A percentile compares a stretch with the other conserved stretches of the same genome.
phyloP scores from a whole-genome alignment of 495 filamentous ascomycete genomes.

The Hypoxylon intermedium region DNA sequence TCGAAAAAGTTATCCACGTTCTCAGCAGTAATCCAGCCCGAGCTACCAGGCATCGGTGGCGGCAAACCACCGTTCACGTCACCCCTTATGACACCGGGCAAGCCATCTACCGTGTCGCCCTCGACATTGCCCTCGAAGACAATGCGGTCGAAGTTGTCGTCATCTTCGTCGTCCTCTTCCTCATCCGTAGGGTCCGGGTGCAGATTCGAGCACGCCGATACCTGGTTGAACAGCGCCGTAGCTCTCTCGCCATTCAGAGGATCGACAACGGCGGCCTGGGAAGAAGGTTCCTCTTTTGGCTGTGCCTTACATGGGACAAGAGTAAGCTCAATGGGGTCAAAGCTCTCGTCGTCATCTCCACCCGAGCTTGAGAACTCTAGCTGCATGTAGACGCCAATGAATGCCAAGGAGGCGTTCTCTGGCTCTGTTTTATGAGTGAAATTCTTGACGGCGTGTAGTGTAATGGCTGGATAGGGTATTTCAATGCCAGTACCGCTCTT shows the following conservation, averaged over 20 bases:
- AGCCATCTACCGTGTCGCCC: constrained; percentile 53
- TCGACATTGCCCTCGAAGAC: constrained; percentile 63
- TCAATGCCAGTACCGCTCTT: constrained; percentile 66
- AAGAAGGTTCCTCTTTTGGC: constrained; percentile 12
- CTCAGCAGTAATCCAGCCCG: constrained; percentile 95
- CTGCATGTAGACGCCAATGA: constrained; percentile 74
- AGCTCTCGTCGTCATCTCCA: constrained; percentile 70
- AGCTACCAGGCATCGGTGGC: constrained; percentile 81
- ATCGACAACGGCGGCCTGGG: constrained; percentile 19
- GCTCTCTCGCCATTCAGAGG: constrained; percentile 45
- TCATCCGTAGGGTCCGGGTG: constrained; percentile 78
- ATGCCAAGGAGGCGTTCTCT: constrained; percentile 27
- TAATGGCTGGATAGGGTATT: constrained; percentile 87
- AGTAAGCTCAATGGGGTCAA: constrained; percentile 74
- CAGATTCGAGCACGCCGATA: constrained; percentile 86
- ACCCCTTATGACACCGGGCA: constrained; percentile 53
- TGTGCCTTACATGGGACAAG: constrained; percentile 62
- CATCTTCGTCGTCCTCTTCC: constrained; percentile 60
- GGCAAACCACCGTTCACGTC: constrained; percentile 64
- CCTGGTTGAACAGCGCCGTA: constrained; percentile 72
- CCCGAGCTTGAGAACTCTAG: constrained; percentile 66
- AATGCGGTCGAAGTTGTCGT: constrained; percentile 57
- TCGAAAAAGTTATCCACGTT: constrained; percentile 83
- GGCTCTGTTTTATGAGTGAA: constrained; percentile 48
- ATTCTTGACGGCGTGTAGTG: constrained; percentile 84